Percentiles rank a stretch among this genome's conserved stretches.
These are phyloP conservation scores for Cyclostephanos tholiformis DNA, from an alignment of 108 stramenopile genomes.

Conservation along the genomic window DNA sequence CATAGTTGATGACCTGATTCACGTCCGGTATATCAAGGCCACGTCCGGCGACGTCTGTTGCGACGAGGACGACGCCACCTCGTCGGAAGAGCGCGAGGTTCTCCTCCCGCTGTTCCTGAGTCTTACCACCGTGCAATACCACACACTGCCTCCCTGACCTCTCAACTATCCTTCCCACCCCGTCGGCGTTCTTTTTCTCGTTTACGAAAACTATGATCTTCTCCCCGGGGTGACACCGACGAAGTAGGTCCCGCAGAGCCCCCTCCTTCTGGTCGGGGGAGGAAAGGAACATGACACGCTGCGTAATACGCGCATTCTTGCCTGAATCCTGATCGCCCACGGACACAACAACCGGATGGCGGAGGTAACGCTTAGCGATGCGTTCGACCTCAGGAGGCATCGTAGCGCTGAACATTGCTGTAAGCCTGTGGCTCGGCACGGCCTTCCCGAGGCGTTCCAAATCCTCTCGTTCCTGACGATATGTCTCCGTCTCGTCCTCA, in stretches of 20 bases:
- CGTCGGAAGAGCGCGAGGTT: slow-evolving; percentile 84
- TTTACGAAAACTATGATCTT: slow-evolving; percentile 98
- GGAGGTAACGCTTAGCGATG: slow-evolving; percentile 90
- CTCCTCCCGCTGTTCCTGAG: slow-evolving; percentile 97
- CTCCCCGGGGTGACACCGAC: slow-evolving; percentile 52
- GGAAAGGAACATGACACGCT: slow-evolving; percentile 81
- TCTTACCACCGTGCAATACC: slow-evolving; percentile 96
- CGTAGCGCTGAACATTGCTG: slow-evolving; percentile 98
- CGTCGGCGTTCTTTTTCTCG: slow-evolving; percentile 91
- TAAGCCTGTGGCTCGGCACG: slow-evolving; percentile 81
- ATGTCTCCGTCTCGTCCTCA: slow-evolving; percentile 81
- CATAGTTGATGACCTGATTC: slow-evolving; percentile 96
- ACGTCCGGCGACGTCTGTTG: slow-evolving; percentile 97
- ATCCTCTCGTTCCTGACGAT: slow-evolving; percentile 79
- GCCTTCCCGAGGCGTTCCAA: slow-evolving; percentile 47
- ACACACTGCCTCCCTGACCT: slow-evolving; percentile 72
- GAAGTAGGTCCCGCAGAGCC: slow-evolving; percentile 62
- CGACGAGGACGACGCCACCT: slow-evolving; percentile 84
- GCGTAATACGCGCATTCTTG: slow-evolving; percentile 94
- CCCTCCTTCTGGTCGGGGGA: slow-evolving; percentile 85
- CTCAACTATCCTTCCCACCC: slow-evolving; percentile 80
- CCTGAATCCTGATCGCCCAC: slow-evolving; percentile 93
- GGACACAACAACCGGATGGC: slow-evolving; percentile 88
- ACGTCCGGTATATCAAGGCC: slow-evolving; percentile 98
- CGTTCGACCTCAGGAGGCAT: slow-evolving; percentile 95